These are phyloP conservation scores for Candida jianshihensis DNA, from an alignment of 805 yeast genomes.

Conservation along the genomic window DNA sequence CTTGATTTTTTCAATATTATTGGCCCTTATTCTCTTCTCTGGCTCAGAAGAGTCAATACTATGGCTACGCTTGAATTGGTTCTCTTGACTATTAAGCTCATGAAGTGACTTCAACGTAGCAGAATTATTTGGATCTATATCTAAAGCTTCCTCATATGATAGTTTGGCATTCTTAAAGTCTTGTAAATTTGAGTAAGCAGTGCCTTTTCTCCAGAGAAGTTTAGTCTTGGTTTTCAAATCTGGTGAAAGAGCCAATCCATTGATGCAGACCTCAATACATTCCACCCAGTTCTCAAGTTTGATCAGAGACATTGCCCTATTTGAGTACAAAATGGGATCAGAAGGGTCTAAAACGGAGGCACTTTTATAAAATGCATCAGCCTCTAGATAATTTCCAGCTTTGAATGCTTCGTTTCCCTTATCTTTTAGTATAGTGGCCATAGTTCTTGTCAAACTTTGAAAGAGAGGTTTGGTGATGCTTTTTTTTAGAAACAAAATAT, in stretches of 20 bases:
- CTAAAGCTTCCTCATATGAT: slow-evolving; percentile 30
- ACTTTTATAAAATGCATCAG: slow-evolving; percentile 46
- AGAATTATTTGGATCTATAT: slow-evolving; percentile 34
- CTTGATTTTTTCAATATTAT: slow-evolving; percentile 21
- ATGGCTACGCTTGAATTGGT: slow-evolving; percentile 37
- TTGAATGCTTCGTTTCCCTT: slow-evolving; percentile 51
- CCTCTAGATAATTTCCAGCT: slow-evolving; percentile 36
- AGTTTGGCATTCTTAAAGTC: slow-evolving; percentile 21
- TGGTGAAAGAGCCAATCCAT: slow-evolving; percentile 34
- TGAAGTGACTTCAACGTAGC: slow-evolving; percentile 26
- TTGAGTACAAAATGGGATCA: slow-evolving; percentile 56
- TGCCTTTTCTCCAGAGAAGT: slow-evolving; percentile 44
- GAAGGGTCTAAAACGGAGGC: slow-evolving; percentile 44
- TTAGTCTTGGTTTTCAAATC: slow-evolving; percentile 35
- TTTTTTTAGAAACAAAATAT: too few relatives aligned
- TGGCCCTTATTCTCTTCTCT: slow-evolving; percentile 23
- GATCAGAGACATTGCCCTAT: slow-evolving; percentile 59
- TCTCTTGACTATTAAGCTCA: slow-evolving; percentile 25
- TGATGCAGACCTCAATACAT: slow-evolving; percentile 43
- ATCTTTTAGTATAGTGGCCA: slow-evolving; percentile 24
- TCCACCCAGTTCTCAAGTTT: slow-evolving; percentile 41
- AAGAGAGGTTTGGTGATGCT: not conserved
- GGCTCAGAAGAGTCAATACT: slow-evolving; percentile 35
- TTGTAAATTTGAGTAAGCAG: slow-evolving; percentile 29
- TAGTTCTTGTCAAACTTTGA: too few relatives aligned